Evolutionary conservation across 1,284 basidiomycete genomes (phyloP), one percentile per base, ranked within the genome.

Genomic region (Leccinum idahoense): DNA sequence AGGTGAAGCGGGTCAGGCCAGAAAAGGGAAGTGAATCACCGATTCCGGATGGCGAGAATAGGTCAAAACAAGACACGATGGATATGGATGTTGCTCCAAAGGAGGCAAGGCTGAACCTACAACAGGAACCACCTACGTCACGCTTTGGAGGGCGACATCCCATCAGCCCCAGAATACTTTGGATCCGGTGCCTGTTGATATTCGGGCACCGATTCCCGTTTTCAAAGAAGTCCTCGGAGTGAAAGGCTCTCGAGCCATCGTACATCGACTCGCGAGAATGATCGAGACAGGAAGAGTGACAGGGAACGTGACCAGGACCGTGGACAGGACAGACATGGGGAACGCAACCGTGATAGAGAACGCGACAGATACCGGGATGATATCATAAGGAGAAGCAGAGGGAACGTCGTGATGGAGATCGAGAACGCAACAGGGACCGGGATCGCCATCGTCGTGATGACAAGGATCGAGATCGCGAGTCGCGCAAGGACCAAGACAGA

Each of bases 1-100:
- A 90, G 41, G 87, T 92, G 60, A 89, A 85, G 72, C 80, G 90
- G 64, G 80, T 90, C 15, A 79, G 88, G 56, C 78, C 81, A n/a
- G 88, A 89, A 53, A 73, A 75, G 46, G 79, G 76, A 62, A 75
- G 70, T n/a, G 78, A 78, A 63, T 80, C 80, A 32, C 78, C 81
- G 2, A 79, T 76, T 44, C 76, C 76, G 14, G 68, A 78, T 55
- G 63, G 65, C 57, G 76, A 78, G 11, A 60, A 57, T 59, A 71
- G 68, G 37, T 37, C 57, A 23, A 70, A 69, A 58, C 62, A 68
- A 4, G 78, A 80, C 55, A 60, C 63, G 0, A 82, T 82, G 81
- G 77, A 80, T 44, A 66, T 81, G 23, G 81, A 82, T 60, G 12
- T 46, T 41, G 29, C 57, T 55, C 59, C 64, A 32, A 76, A 64